Conservation (phyloP, 2,329 filamentous ascomycete genomes). For the Penicillium glabrum region DNA sequence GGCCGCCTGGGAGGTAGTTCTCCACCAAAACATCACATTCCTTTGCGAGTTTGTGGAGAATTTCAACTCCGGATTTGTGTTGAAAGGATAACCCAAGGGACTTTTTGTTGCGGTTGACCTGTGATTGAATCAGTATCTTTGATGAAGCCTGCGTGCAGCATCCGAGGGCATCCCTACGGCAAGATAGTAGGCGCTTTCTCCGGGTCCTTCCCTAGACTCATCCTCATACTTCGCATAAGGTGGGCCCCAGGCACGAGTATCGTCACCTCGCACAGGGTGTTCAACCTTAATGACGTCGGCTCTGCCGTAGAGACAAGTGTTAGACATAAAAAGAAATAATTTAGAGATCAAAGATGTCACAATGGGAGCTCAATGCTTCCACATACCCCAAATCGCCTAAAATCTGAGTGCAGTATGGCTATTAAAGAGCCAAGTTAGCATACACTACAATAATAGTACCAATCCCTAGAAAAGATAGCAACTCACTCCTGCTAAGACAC, state of each 20-base stretch:
- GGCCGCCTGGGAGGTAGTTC: slow-evolving; percentile 87
- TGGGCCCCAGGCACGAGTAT: slow-evolving; percentile 94
- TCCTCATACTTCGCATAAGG: slow-evolving; percentile 80
- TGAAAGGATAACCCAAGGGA: slow-evolving; percentile 90
- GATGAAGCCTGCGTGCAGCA: neutral
- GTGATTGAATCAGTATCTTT: slow-evolving; percentile 6
- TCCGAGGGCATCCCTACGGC: slow-evolving; percentile 58
- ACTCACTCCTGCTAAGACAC: slow-evolving; percentile 88
- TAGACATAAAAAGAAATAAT: neutral
- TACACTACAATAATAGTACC: neutral
- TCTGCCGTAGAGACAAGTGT: slow-evolving; percentile 45
- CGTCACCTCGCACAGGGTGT: slow-evolving; percentile 86
- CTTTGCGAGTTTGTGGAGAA: slow-evolving; percentile 79
- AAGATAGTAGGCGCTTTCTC: slow-evolving; percentile 93
- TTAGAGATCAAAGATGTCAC: neutral
- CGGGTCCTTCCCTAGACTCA: slow-evolving; percentile 61
- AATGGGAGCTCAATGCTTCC: slow-evolving; percentile 4
- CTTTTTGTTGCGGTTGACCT: slow-evolving; percentile 98
- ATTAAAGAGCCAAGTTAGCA: slow-evolving; percentile 12
- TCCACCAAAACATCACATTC: slow-evolving; percentile 93
- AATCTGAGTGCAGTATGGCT: slow-evolving; percentile 98
- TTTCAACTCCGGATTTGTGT: slow-evolving; percentile 76
- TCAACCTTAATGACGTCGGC: slow-evolving; percentile 98
- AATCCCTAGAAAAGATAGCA: neutral
- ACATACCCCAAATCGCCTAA: slow-evolving; percentile 89